Conservation (phyloP, 2,329 filamentous ascomycete genomes). For the Aspergillus caelatus region DNA sequence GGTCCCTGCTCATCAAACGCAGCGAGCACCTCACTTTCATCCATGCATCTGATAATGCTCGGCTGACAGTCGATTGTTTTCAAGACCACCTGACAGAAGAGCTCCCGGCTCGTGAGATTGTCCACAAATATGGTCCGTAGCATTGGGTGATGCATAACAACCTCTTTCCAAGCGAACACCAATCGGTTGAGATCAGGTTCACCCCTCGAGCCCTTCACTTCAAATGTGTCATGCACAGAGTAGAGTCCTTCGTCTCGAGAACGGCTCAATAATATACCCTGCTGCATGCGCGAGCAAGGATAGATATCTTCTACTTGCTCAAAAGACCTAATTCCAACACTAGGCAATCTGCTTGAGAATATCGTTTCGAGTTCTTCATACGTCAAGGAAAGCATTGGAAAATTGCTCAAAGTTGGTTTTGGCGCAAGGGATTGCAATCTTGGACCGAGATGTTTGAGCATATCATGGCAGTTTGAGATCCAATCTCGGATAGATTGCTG, state of each 20-base stretch:
- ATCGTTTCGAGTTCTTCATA: constrained; percentile 46
- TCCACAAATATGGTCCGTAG: constrained; percentile 42
- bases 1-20: constrained; percentile 33
- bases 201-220: constrained; percentile 26
- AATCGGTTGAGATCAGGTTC: constrained; percentile 32
- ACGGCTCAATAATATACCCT: constrained; percentile 39
- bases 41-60: constrained; percentile 32
- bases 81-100: constrained; percentile 40
- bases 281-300: constrained; percentile 43
- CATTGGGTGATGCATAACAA: constrained; percentile 38
- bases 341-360: constrained; percentile 39
- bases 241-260: constrained; percentile 39
- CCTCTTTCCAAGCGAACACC: constrained; percentile 33
- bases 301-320: constrained; percentile 48
- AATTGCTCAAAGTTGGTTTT: constrained; percentile 46
- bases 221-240: constrained; percentile 42
- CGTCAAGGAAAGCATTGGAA: constrained; percentile 48
- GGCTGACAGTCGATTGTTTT: constrained; percentile 33
- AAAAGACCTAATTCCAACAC: constrained; percentile 35
- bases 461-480: constrained; percentile 43
- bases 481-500: constrained; percentile 48
- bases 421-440: constrained; percentile 28
- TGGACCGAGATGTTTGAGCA: constrained; percentile 34
- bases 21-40: constrained; percentile 32
- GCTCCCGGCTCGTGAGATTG: constrained; percentile 33